Evolutionary conservation across 2,329 filamentous ascomycete genomes (phyloP), one percentile per base, ranked within the genome.

Genomic region (Trichocomaceae sp.): DNA sequence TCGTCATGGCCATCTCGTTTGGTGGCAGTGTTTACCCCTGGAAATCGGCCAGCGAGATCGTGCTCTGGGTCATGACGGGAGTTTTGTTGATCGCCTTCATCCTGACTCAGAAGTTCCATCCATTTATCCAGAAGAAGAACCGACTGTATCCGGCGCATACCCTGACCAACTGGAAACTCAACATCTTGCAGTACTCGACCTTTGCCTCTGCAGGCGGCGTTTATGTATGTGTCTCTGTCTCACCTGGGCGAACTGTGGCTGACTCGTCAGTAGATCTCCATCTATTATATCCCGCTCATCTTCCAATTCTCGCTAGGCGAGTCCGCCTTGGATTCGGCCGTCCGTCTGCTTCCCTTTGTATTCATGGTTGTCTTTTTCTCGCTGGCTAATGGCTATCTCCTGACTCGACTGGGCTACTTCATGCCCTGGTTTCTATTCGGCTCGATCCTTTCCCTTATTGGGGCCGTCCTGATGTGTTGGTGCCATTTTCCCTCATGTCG

Each of bases 211-310:
- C 13, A 17, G n/a, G 5, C 13, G 13, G 15, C 37, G 20, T 35
- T 49, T 19, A 23, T 49, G 19, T 17, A 37, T n/a, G 13, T 37
- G 13, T 49, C 23, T 26, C 7, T n/a, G n/a, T 7, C 23, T 49
- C 47, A 13, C 37, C 23, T 20, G 31, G 64, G 69, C 2, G 63
- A 65, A 9, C 60, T 70, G 22, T 23, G 29, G 7, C 47, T 17
- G 72, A 72, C 49, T 37, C 47, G n/a, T 12, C 17, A 31, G 15
- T 69, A 75, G 44, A 48, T 54, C 37, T 26, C 69, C 0, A 66
- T 78, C 10, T 81, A 81, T 65, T 82, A 77, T 65, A 73, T 77
- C 10, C 79, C 79, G 0, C 67, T 81, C 0, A 80, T 72, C 65
- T 81, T 80, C 62, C 76, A 79, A 55, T 81, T 81, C 60, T 70